These are phyloP conservation scores for Lactarius trivialis DNA, from an alignment of 768 basidiomycete genomes.

Conservation along the genomic window DNA sequence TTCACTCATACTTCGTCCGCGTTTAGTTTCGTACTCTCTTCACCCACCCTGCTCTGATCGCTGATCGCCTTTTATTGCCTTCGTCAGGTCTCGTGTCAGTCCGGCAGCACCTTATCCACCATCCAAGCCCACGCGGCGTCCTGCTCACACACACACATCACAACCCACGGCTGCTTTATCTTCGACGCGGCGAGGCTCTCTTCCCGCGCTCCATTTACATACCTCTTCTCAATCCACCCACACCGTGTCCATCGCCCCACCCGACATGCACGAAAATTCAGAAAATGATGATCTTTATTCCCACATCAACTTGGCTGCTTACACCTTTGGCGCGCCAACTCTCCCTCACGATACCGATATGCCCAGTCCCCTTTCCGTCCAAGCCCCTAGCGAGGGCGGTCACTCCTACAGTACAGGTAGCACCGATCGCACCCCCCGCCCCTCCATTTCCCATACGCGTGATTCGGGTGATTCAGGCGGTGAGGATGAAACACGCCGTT, in stretches of 20 bases:
- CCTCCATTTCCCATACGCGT: slow-evolving; percentile 33
- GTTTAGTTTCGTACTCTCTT: neutral
- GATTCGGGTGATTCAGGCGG: slow-evolving; percentile 33
- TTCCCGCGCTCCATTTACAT: slow-evolving; percentile 28
- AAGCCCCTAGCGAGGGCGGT: slow-evolving; percentile 7
- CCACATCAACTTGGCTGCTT: slow-evolving; percentile 37
- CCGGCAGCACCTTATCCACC: slow-evolving; percentile 24
- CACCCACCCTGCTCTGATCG: slow-evolving; percentile 3
- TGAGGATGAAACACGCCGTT: slow-evolving; percentile 28
- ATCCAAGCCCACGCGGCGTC: slow-evolving; percentile 23
- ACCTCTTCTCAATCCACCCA: slow-evolving; percentile 21
- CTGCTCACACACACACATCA: slow-evolving; percentile 17
- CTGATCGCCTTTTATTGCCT: slow-evolving; percentile 1
- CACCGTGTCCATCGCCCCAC: slow-evolving; percentile 19
- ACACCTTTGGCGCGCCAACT: slow-evolving; percentile 36
- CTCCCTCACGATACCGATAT: slow-evolving; percentile 28
- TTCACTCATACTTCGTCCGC: neutral
- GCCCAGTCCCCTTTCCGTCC: slow-evolving; percentile 35
- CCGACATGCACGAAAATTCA: slow-evolving; percentile 24
- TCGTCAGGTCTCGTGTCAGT: slow-evolving; percentile 14
- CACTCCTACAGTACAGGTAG: slow-evolving; percentile 26
- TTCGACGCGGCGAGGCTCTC: slow-evolving; percentile 27
- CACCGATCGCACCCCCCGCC: slow-evolving; percentile 40
- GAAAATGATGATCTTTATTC: slow-evolving; percentile 23
- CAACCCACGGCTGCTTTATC: slow-evolving; percentile 25